A percentile compares a stretch with the other conserved stretches of the same genome.
Evolutionary conservation across 2,329 filamentous ascomycete genomes (phyloP).

Genomic region (Claviceps sp.): DNA sequence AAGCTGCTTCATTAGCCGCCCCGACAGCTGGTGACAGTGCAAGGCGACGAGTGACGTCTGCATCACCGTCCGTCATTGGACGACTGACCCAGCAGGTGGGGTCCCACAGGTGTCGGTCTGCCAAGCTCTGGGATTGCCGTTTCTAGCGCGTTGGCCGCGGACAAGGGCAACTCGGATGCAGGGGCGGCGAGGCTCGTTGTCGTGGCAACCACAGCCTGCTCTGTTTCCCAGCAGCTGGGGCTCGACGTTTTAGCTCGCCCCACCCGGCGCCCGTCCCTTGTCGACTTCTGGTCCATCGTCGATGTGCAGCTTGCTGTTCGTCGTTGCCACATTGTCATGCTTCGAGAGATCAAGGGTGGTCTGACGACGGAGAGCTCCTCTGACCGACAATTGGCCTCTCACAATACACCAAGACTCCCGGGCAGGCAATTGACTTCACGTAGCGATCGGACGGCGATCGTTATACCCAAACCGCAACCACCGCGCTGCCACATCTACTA

Average conservation of each 20-base stretch:
- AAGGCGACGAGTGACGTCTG: background rate
- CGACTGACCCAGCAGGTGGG: background rate
- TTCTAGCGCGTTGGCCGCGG: slow-evolving; percentile 2
- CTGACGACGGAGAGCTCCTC: background rate
- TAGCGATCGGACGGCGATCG: background rate
- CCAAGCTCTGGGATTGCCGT: background rate
- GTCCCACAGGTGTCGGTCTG: background rate
- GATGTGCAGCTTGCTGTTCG: slow-evolving; percentile 2
- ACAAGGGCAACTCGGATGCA: background rate
- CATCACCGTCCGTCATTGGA: background rate
- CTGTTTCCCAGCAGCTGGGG: slow-evolving; percentile 7
- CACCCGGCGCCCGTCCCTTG: background rate
- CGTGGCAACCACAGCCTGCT: slow-evolving; percentile 9
- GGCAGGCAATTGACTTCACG: background rate
- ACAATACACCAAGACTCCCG: background rate
- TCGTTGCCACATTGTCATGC: slow-evolving; percentile 4
- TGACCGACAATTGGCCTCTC: background rate
- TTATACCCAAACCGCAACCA: background rate
- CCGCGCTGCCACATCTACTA: background rate
- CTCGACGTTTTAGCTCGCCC: background rate
- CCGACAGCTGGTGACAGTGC: background rate
- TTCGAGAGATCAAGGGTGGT: background rate
- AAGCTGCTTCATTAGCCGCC: too few species aligned
- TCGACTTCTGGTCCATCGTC: background rate
- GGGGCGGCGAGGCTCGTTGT: slow-evolving; percentile 3